Conservation (phyloP, 2,329 filamentous ascomycete species). For the Byssothecium circinans region DNA sequence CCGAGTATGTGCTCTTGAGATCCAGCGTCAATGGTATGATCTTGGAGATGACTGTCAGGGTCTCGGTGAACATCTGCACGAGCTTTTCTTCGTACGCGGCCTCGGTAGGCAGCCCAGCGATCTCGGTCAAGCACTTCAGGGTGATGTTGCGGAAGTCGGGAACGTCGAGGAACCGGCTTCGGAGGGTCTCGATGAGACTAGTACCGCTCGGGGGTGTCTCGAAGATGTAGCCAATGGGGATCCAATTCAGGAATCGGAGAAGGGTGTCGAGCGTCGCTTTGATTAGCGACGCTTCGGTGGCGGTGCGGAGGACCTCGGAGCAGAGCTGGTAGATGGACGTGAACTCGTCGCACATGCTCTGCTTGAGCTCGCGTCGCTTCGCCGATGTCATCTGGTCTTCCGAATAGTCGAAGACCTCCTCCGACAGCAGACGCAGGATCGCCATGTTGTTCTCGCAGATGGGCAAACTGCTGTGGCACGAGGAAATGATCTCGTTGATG, state of each 20-base stretch:
- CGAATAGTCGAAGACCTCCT: conserved; percentile 98
- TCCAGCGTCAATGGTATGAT: conserved; percentile 91
- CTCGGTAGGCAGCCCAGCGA: conserved; percentile 88
- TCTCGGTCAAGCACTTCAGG: conserved; percentile 94
- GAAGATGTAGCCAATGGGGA: conserved; percentile 96
- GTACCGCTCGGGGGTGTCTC: conserved; percentile 70
- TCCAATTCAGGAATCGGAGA: conserved; percentile 98
- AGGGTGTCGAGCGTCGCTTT: conserved; percentile 97
- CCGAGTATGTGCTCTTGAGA: conserved; percentile 85
- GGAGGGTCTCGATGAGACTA: conserved; percentile 85
- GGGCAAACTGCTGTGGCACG: conserved; percentile 90
- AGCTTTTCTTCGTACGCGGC: conserved; percentile 90
- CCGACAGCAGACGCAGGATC: conserved; percentile 89
- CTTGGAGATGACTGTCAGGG: conserved; percentile 85
- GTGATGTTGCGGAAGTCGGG: conserved; percentile 97
- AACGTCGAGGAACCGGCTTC: conserved; percentile 87
- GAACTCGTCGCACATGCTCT: conserved; percentile 98
- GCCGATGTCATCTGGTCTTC: conserved; percentile 99
- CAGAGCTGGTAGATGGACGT: conserved; percentile 98
- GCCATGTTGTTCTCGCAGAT: conserved; percentile 99
- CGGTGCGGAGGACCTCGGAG: conserved; percentile 89
- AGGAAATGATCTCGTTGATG: conserved; percentile 98
- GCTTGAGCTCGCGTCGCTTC: conserved; percentile 95
- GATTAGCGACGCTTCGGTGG: conserved; percentile 83
- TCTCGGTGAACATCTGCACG: conserved; percentile 97